Percentiles rank a stretch among this genome's conserved stretches.
Conservation (phyloP, 2,329 filamentous ascomycete genomes). For the Phialophora macrospora region DNA sequence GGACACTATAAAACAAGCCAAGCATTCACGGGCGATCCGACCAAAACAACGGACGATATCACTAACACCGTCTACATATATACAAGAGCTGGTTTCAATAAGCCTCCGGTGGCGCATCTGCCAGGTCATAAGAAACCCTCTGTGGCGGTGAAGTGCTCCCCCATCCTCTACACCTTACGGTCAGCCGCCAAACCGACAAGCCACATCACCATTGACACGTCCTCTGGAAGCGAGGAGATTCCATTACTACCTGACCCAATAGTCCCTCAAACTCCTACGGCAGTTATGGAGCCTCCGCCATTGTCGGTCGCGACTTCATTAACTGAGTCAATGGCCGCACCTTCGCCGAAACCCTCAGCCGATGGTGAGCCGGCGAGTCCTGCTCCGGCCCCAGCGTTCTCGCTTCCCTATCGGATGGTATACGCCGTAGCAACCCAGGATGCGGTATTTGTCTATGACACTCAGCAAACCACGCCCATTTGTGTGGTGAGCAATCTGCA, state of each 20-base stretch:
- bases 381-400: conserved; percentile 70
- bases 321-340: conserved; percentile 51
- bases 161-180: conserved; percentile 81
- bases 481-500: conserved; percentile 97
- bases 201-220: conserved; percentile 93
- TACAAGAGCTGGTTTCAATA: conserved; percentile 93
- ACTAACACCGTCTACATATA: conserved; percentile 99
- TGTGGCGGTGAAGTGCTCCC: conserved; percentile 92
- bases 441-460: conserved; percentile 92
- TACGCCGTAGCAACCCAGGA: conserved; percentile 98
- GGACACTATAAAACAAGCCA: conserved; percentile 90
- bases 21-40: conserved; percentile 66
- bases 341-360: conserved; percentile 52
- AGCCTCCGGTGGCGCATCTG: conserved; percentile 90
- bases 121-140: conserved; percentile 98
- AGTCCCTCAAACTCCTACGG: conserved; percentile 60
- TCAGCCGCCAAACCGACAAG: conserved; percentile 71
- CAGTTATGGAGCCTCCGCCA: conserved; percentile 81
- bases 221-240: conserved; percentile 80
- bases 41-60: conserved; percentile 79
- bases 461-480: conserved; percentile 90
- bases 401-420: conserved; percentile 87
- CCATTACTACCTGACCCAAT: conserved; percentile 82
- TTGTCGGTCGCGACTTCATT: conserved; percentile 57
- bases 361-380: conserved; percentile 52